These are phyloP conservation scores for Eremochloa ophiuroides DNA, from an alignment of 176 grass and related monocot genomes.

Conservation along the genomic window DNA sequence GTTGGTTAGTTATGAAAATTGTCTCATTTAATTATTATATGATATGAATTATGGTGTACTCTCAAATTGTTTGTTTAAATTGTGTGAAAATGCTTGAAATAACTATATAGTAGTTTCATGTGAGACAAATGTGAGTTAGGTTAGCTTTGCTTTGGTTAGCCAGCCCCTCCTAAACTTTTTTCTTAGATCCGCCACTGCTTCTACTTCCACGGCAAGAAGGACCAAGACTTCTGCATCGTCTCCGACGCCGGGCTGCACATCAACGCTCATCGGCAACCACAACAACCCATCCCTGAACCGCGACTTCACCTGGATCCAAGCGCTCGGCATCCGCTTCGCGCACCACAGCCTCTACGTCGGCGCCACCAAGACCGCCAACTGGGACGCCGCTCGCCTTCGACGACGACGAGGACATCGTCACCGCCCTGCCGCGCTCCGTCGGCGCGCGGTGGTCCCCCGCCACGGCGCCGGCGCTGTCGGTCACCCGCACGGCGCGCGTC, in stretches of 20 bases:
- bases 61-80: too few species aligned
- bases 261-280: slow-evolving; percentile 64
- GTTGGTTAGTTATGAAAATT: too few species aligned
- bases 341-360: slow-evolving; percentile 48
- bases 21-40: too few species aligned
- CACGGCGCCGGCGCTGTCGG: neutral
- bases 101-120: too few species aligned
- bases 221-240: slow-evolving; percentile 51
- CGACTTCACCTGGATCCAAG: slow-evolving; percentile 79
- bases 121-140: too few species aligned
- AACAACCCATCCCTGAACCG: slow-evolving; percentile 20
- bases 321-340: slow-evolving; percentile 37
- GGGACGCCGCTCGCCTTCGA: slow-evolving; percentile 49
- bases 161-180: too few species aligned
- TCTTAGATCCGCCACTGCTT: too few species aligned
- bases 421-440: rapidly evolving
- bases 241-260: slow-evolving; percentile 39
- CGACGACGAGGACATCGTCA: too few species aligned
- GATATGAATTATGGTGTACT: too few species aligned
- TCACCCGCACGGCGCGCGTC: neutral
- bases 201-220: slow-evolving; percentile 73
- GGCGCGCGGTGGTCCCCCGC: slow-evolving; percentile 24
- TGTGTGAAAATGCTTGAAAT: too few species aligned
- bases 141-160: too few species aligned
- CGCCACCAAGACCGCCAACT: slow-evolving; percentile 22